phyloP scores from a whole-genome alignment of 768 basidiomycete genomes.

The Russula dissimulans region DNA sequence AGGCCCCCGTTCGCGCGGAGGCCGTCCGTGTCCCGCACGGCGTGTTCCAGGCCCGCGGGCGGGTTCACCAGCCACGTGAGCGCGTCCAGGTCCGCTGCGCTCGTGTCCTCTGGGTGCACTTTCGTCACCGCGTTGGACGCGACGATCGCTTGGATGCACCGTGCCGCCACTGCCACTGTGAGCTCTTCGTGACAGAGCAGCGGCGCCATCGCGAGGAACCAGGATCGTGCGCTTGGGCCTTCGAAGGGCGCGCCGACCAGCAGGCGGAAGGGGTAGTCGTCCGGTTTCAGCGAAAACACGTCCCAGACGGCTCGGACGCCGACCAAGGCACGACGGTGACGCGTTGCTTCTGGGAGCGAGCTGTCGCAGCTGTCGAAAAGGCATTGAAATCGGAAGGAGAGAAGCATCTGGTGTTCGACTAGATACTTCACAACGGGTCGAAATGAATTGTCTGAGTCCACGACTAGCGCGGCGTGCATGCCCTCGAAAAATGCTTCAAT shows the following conservation, averaged over 20 bases:
- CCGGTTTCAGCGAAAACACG: neutral
- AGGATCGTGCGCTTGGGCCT: neutral
- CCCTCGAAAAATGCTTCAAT: slow-evolving; percentile 2
- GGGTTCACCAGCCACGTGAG: neutral
- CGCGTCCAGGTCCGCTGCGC: neutral
- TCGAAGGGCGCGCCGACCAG: slow-evolving; percentile 1
- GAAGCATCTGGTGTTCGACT: slow-evolving; percentile 3
- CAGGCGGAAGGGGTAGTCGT: neutral
- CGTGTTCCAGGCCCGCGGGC: neutral
- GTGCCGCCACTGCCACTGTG: neutral
- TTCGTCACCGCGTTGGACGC: slow-evolving; percentile 7
- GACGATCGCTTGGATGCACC: slow-evolving; percentile 3
- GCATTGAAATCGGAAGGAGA: slow-evolving; percentile 3
- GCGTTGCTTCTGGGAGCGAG: neutral
- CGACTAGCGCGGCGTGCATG: neutral
- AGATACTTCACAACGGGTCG: neutral
- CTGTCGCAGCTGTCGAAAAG: slow-evolving; percentile 1
- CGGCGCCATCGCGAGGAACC: neutral
- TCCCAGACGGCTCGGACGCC: neutral
- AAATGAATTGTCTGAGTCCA: neutral
- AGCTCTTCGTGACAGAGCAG: neutral
- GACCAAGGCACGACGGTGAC: neutral
- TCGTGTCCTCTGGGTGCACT: neutral
- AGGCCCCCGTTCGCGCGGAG: slow-evolving; percentile 2
- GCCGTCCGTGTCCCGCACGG: neutral